Evolutionary conservation across 768 basidiomycete genomes (phyloP), one percentile per base, ranked within the genome.

Genomic region (Phaeotremella skinneri): DNA sequence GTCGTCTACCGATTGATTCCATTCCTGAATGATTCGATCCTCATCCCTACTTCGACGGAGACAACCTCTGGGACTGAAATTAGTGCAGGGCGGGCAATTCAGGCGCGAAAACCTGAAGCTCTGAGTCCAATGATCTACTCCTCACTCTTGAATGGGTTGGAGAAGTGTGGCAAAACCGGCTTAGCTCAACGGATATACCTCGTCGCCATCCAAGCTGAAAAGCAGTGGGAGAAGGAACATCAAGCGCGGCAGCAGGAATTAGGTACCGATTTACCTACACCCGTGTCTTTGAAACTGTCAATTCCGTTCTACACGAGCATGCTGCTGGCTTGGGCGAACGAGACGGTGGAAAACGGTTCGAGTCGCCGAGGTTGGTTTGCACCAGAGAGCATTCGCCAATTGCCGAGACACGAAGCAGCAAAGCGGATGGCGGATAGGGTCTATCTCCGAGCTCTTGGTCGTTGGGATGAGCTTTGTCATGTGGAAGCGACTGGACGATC

Each of bases 111-210:
- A 32, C 52, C 62, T 27, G 43, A 60, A 45, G 5, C 14, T 4
- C 32, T 64, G 21, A 37, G 51, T 5, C 50, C 57, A 17, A 9
- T 37, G 2, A 34, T 70, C 7, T 63, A 63, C 51, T 14, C 41
- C 2, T 43, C 56, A 13, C 23, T 69, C 2, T 48, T 71, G 37
- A 50, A 25, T 31, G 64, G 53, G 2, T 50, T 69, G 11, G 42
- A 61, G 27, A 67, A 67, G 30, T 48, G 52, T 4, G 63, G 62
- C 17, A 57, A 49, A 6, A 63, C 67, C 5, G 52, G 59, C 2
- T 39, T 71, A 2, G 67, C 64, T 14, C 64, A 68, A 42, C 41
- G 67, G n/a, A 53, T 74, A 1, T 74, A 55, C 53, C 32, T 29
- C 13, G 47, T 68, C 11, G 70, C 68, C 7, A 27, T 64, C 20